phyloP scores from a whole-genome alignment of 192 early-diverging fungal genomes.

The Coemansia sp. region DNA sequence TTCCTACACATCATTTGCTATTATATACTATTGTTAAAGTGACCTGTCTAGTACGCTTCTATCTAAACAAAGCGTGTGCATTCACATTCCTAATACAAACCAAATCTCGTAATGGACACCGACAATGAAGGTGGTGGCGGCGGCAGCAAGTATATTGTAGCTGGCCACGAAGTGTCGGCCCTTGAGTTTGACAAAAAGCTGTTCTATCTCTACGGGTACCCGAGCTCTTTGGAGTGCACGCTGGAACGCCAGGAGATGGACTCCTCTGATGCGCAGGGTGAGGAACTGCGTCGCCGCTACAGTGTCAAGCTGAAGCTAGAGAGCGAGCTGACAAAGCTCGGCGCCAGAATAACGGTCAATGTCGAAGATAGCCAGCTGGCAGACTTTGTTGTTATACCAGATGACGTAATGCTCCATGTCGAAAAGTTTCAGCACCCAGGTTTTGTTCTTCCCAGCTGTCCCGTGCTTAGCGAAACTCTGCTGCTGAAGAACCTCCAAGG shows the following conservation, averaged over 20 bases:
- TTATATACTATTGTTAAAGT: neutral
- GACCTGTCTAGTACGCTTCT: neutral
- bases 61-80: too few relatives aligned
- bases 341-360: conserved; percentile 10
- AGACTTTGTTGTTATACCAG: conserved; percentile 23
- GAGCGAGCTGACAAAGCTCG: conserved; percentile 11
- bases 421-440: conserved; percentile 18
- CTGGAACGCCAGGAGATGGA: conserved; percentile 15
- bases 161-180: neutral
- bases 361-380: neutral
- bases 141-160: neutral
- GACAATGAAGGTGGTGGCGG: too few relatives aligned
- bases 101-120: neutral
- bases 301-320: conserved; percentile 16
- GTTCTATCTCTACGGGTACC: conserved; percentile 32
- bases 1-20: neutral
- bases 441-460: conserved; percentile 2
- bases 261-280: conserved; percentile 26
- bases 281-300: conserved; percentile 30
- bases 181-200: conserved; percentile 11
- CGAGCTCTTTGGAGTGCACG: neutral
- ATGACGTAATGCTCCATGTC: conserved; percentile 5
- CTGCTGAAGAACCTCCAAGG: conserved; percentile 23
- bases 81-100: neutral
- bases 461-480: conserved; percentile 30